Evolutionary conservation across 768 basidiomycete species (phyloP), one percentile per base, ranked within the genome.

Genomic region (Amanita polypyramis): DNA sequence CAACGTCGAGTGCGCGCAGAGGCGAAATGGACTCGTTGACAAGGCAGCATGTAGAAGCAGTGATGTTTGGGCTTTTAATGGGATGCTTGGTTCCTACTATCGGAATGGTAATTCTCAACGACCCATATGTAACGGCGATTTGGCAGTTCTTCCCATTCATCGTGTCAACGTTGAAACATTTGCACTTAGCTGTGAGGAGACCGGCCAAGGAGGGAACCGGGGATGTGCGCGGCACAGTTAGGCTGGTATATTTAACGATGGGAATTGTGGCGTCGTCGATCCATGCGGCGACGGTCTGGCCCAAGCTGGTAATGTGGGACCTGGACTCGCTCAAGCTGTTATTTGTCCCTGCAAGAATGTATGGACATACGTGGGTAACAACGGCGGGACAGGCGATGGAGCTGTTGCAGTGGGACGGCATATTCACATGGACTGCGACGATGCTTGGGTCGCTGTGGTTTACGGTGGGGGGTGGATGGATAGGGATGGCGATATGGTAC

Each of bases 121-220:
- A 71, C 43, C 65, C 73, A 0, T 52, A 52, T 39, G 58, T 77
- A 37, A 78, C 75, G 11, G 73, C 72, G 8, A 60, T 72, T 27
- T 80, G 78, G 78, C 77, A 79, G 52, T 52, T 65, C 21, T 78
- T 72, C 51, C 78, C 79, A 7, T 27, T 72, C n/a, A 63, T 65
- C 51, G 60, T 74, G 35, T 66, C 67, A n/a, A 2, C 74, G n/a
- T 68, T 70, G 1, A 60, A 67, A 23, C 54, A 56, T 6, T 39
- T 53, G 0, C 72, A 80, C 53, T 61, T 71, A 12, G 34, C 67
- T 34, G 52, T 73, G 45, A 68, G 73, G 19, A 65, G 64, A n/a
- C 50, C 62, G 12, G 5, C 66, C 62, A 43, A 45, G 58, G 14
- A 63, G 62, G 65, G 65, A 33, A 59, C 53, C 3, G 23, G 29